phyloP scores from a whole-genome alignment of 805 yeast genomes.

The Metschnikowia bowlesiae region DNA sequence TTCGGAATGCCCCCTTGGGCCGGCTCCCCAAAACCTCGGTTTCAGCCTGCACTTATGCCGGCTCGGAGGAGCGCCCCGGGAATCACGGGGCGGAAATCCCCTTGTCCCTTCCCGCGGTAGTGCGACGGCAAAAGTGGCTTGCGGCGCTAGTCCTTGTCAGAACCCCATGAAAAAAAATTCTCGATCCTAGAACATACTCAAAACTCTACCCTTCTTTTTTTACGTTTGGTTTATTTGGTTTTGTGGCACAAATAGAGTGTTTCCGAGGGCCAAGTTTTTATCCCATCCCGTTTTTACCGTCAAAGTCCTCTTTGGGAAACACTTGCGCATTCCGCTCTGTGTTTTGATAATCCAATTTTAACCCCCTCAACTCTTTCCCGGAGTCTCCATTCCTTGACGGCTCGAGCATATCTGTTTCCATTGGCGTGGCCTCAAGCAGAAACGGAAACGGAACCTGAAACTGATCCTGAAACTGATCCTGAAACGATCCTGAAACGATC shows the following conservation, averaged over 20 bases:
- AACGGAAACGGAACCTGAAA: too few relatives aligned
- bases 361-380: not conserved
- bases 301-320: not conserved
- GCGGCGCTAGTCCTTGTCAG: constrained; percentile 1
- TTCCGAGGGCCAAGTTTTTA: not conserved
- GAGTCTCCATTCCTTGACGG: not conserved
- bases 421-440: not conserved
- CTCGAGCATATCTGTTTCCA: not conserved
- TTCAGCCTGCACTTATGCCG: not conserved
- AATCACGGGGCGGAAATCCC: not conserved
- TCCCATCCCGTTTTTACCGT: not conserved
- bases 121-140: constrained; percentile 3
- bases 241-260: not conserved
- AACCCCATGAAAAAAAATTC: constrained; percentile 1
- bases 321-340: constrained; percentile 3
- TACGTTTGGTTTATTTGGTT: not conserved
- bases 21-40: not conserved
- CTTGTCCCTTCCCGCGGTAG: constrained; percentile 1
- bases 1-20: too few relatives aligned
- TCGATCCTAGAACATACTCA: constrained; percentile 1
- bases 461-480: too few relatives aligned
- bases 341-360: not conserved
- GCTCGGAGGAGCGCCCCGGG: not conserved
- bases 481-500: too few relatives aligned
- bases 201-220: not conserved